Base-by-base conservation (phyloP, 768 basidiomycete genomes). In the Lactarius pseudohatsudake region DNA sequence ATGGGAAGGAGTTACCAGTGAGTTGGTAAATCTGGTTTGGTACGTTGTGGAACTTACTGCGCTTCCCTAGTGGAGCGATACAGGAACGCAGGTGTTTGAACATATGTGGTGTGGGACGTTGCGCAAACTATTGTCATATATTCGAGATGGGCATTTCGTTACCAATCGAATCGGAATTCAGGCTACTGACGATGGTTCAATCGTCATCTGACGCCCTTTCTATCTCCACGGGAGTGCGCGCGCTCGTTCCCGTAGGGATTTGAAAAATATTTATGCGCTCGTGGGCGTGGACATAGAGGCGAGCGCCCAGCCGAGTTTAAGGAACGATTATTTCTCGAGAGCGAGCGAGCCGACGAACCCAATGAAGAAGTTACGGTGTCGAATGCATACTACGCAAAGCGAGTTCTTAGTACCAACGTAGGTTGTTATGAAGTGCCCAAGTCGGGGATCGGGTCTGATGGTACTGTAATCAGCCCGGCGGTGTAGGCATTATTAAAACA, bases 361-460 rank as follows among this genome's bases (percentile, higher is more conserved):
- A 76, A 79, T 59, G 78, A 82, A 40, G 87, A 86, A 38, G 81
- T 79, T 0, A 77, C 79, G 41, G 87, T 85, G 72, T 67, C 77
- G 11, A 78, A 77, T n/a, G 75, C 72, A 41, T 87, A 84, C 72
- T 92, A 82, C 62, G 74, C 84, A 30, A 80, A 80, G 64, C 80
- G 91, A 43, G 77, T 85, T 58, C 78, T 94, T 16, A 86, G 81
- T 3, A 82, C 87, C 5, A 93, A 94, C 73, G 86, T 80, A 0
- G 89, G 91, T 79, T 80, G 91, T 59, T 92, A 92, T 72, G 81
- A 72, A 18, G 91, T 91, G 75, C 83, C 84, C 22, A 87, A 85
- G 64, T 86, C 85, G 3, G 86, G 89, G 69, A 77, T 90, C 30
- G 86, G 84, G 72, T 86, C 87, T 1, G 88, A 91, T 74, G 90